Evolutionary conservation across 495 filamentous ascomycete species (phyloP), one percentile per base, ranked within the genome.

Genomic region (Penicillium lagena): DNA sequence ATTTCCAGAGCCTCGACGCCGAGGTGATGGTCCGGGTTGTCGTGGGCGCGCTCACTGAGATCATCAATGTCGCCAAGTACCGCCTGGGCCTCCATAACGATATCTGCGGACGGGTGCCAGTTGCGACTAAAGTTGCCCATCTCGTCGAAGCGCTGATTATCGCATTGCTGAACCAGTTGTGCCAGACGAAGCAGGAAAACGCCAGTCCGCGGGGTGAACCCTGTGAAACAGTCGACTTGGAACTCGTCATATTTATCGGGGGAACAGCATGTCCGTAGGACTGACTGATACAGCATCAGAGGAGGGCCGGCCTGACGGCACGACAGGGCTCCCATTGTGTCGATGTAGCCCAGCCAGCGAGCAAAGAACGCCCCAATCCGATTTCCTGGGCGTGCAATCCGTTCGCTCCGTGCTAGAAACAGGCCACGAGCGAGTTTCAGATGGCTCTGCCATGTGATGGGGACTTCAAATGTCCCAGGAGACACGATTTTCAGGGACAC

Each of bases 281-380:
- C 70, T 27, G 73, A 71, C 67, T 75, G 76, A 54, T 84, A 82
- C 37, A 67, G 50, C 52, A 67, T 56, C 17, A 85, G 63, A 10
- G 81, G 79, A 7, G 64, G 66, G 12, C 77, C 75, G 31, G 72
- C 80, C 51, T 79, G 75, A 43, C 81, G 76, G 37, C 89, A 87
- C 40, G 81, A 87, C 5, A 95, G 72, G 43, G 77, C 77, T 22
- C 87, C 89, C 35, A 94, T 70, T 7, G 91, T 80, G 55, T 95
- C 89, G 17, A 94, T 73, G 61, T 94, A 95, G 8, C 84, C 83
- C 50, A 91, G 84, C 89, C 89, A 95, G 31, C 87, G 82, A 34
- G 77, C 79, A n/a, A 94, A 76, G 59, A 95, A 93, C 36, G 82
- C 86, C 12, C 83, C 85, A 14, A 85, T 78, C 22, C 75, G 79